Conservation (phyloP, 2,329 filamentous ascomycete species). For the Aspergillus oerlinghausenensis region DNA sequence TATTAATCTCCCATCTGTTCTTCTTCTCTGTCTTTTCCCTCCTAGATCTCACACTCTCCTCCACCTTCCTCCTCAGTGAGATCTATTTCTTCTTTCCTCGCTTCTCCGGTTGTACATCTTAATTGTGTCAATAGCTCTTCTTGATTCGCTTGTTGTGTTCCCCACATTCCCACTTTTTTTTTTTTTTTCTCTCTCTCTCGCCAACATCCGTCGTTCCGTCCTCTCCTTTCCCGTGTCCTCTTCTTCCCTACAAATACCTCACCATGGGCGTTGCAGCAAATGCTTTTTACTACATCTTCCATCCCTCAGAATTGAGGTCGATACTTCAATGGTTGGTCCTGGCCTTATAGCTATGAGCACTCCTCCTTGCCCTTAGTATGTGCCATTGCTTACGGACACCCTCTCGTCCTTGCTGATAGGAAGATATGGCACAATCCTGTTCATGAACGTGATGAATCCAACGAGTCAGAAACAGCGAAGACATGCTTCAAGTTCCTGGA, state of each 20-base stretch:
- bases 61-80: slow-evolving; percentile 2
- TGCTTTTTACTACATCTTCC: slow-evolving; percentile 66
- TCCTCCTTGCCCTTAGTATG: not conserved
- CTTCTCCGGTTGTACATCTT: not conserved
- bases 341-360: slow-evolving; percentile 1
- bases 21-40: slow-evolving; percentile 2
- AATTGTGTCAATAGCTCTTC: not conserved
- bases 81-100: not conserved
- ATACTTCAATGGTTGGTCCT: slow-evolving; percentile 78
- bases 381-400: slow-evolving; percentile 10
- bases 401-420: slow-evolving; percentile 48
- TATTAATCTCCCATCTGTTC: slow-evolving; percentile 1
- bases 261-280: slow-evolving; percentile 44
- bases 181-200: slow-evolving; percentile 10
- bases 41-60: slow-evolving; percentile 3
- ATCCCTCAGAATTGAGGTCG: slow-evolving; percentile 71
- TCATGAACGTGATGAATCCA: slow-evolving; percentile 71
- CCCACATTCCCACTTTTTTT: slow-evolving; percentile 3
- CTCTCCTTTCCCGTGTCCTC: slow-evolving; percentile 10
- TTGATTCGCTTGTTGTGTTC: not conserved
- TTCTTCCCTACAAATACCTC: slow-evolving; percentile 13
- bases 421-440: slow-evolving; percentile 96
- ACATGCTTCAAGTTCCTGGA: slow-evolving; percentile 84
- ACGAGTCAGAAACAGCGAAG: slow-evolving; percentile 69
- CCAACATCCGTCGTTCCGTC: not conserved